Evolutionary conservation across 116 monocot genomes (phyloP), one percentile per base, ranked within the genome.

Genomic region (Posidonia oceanica): DNA sequence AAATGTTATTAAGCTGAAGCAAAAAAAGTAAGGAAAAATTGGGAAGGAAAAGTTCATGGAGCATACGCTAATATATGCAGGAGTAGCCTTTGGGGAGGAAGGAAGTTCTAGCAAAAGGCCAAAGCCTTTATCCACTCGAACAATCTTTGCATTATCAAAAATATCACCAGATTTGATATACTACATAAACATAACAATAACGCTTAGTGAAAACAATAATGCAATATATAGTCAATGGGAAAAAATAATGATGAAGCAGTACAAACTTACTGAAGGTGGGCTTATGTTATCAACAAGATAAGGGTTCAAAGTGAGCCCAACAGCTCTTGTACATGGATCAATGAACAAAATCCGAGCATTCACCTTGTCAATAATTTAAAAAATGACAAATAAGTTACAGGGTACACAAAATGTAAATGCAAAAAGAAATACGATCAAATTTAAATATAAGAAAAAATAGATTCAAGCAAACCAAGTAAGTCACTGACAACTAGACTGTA

Each of bases 271-370:
- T 77, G 68, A 54, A 53, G 87, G 82, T 53, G 97, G 84, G 74
- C 80, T 51, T 59, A 76, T 80, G 74, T 87, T 79, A 4, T 69
- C 59, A 74, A 89, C 69, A 61, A 89, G 85, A 69, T 85, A 41
- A 42, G 72, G 51, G 57, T 87, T 92, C 68, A 97, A 76, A 67
- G 93, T 92, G 54, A 97, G 79, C 16, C 97, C 97, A 77, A 97
- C 73, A 69, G 97, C 89, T 85, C 90, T 89, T 38, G 82, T 89
- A 63, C 80, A 81, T 62, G 93, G 91, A 63, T 97, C 89, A 62
- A 97, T 72, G 78, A 92, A 97, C 65, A 97, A 82, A 54, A 97
- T 90, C 40, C 97, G 85, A 64, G 92, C 97, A 85, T 77, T 87
- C 44, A 97, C 83, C 97, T 97, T 68, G 54, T 10, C 21, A 56